These are phyloP conservation scores for Coniferiporia weirii DNA, from an alignment of 1,284 basidiomycete genomes.

Conservation along the genomic window DNA sequence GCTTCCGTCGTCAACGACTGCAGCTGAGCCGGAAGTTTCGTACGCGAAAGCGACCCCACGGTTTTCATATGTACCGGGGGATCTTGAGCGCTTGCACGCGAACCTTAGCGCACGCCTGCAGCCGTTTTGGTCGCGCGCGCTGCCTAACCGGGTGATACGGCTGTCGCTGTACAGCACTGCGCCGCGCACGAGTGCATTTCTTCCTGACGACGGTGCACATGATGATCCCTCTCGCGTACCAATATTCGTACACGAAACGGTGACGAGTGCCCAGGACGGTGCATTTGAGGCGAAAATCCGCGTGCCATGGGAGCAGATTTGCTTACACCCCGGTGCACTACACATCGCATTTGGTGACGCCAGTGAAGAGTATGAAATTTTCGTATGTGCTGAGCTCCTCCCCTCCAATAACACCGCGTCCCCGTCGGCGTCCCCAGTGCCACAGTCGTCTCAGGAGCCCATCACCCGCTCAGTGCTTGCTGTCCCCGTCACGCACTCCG, in stretches of 20 bases:
- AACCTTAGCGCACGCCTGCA: constrained; percentile 72
- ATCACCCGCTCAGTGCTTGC: constrained; percentile 8
- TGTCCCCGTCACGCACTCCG: constrained; percentile 49
- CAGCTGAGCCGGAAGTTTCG: constrained; percentile 1
- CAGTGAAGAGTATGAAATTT: constrained; percentile 49
- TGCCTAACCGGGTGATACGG: constrained; percentile 54
- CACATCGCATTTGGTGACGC: constrained; percentile 55
- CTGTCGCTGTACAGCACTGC: constrained; percentile 43
- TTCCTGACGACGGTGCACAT: constrained; percentile 22
- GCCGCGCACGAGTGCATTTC: constrained; percentile 19
- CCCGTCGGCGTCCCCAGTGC: constrained; percentile 22
- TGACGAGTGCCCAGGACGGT: constrained; percentile 57
- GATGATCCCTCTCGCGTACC: constrained; percentile 42
- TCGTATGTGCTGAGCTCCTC: constrained; percentile 50
- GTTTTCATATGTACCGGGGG: constrained; percentile 21
- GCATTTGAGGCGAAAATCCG: constrained; percentile 61
- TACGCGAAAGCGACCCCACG: constrained; percentile 8
- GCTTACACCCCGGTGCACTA: constrained; percentile 50
- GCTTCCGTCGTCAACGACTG: constrained; percentile 21
- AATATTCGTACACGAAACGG: constrained; percentile 33
- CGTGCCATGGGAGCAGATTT: constrained; percentile 65
- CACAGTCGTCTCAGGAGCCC: not conserved
- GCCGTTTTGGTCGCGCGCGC: constrained; percentile 71
- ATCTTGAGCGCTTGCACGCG: constrained; percentile 53
- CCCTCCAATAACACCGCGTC: constrained; percentile 18